Evolutionary conservation across 345 rosid genomes (phyloP), one percentile per base, ranked within the genome.

Genomic region (Heritiera fomes): DNA sequence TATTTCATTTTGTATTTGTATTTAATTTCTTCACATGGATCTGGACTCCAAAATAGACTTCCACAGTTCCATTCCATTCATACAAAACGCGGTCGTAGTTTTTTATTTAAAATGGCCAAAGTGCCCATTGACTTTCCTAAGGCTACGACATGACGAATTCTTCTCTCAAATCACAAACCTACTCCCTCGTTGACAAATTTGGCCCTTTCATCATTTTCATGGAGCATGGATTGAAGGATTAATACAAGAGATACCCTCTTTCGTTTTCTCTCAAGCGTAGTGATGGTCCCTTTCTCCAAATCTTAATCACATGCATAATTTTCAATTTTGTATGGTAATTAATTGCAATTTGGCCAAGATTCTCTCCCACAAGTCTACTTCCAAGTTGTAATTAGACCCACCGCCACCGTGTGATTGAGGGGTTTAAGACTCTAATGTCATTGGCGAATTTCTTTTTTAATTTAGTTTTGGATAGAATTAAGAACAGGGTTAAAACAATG

Each of bases 161-260:
- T 11, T 9, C 73, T 56, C 12, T 81, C 77, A 62, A 34, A 56
- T 61, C 68, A 20, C 40, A 12, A 50, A 83, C 87, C 89, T 53
- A 88, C 84, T 77, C 80, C 80, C n/a, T 55, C 20, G 3, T 46
- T 77, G 79, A 83, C 83, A 78, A 77, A 71, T 68, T 5, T 75
- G 18, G 32, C 82, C 80, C 71, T 52, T 17, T 0, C 11, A 7
- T 56, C 28, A 56, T 23, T 56, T 56, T 6, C 61, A 34, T 15
- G 45, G 45, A 23, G 2, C 61, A 34, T 15, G 45, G 45, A 23
- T 53, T 8, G 4, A 72, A 34, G 46, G 75, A 52, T 71, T 4
- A 17, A 3, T 46, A 52, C 34, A 49, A 15, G 20, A n/a, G 8
- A 11, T 0, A 1, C 5, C 2, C 6, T 4, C 23, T 30, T 7